Evolutionary conservation across 192 early-diverging fungal species (phyloP).

Genomic region (Coemansia brasiliensis): DNA sequence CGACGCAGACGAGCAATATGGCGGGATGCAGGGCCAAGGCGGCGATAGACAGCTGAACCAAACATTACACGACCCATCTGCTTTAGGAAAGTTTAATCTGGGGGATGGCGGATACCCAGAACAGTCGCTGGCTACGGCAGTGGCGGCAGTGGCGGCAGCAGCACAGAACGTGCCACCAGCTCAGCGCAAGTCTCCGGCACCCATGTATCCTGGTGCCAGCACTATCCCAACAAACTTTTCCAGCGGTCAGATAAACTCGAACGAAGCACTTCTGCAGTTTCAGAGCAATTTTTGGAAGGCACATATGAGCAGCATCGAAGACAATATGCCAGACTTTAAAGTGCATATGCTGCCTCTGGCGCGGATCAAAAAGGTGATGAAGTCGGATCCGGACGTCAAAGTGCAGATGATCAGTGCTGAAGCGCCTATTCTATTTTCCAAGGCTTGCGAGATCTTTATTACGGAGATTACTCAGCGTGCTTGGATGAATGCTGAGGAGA

Average conservation of each 20-base stretch:
- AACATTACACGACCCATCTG: conserved; percentile 20
- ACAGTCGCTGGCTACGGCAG: conserved; percentile 43
- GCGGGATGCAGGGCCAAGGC: conserved; percentile 14
- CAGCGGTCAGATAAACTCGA: conserved; percentile 50
- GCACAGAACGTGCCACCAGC: conserved; percentile 16
- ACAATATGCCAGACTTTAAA: conserved; percentile 84
- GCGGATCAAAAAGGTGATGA: conserved; percentile 98
- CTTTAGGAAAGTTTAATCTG: conserved; percentile 35
- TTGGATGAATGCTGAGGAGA: conserved; percentile 93
- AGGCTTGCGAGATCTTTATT: conserved; percentile 98
- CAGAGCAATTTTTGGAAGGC: conserved; percentile 65
- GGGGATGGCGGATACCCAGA: conserved; percentile 20
- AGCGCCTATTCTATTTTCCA: conserved; percentile 91
- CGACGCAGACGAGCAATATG: conserved; percentile 20
- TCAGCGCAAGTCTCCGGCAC: conserved; percentile 34
- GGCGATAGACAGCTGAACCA: conserved; percentile 21
- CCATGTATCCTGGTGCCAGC: conserved; percentile 49
- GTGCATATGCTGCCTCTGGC: conserved; percentile 88
- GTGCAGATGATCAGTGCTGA: conserved; percentile 77
- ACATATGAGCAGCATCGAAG: conserved; percentile 63
- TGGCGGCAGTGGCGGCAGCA: conserved; percentile 34
- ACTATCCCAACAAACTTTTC: conserved; percentile 54
- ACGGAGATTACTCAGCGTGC: conserved; percentile 81
- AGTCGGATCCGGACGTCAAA: conserved; percentile 94
- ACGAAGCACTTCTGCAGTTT: conserved; percentile 50